phyloP scores from a whole-genome alignment of 306 rosid species.

The Begonia peltatifolia region DNA sequence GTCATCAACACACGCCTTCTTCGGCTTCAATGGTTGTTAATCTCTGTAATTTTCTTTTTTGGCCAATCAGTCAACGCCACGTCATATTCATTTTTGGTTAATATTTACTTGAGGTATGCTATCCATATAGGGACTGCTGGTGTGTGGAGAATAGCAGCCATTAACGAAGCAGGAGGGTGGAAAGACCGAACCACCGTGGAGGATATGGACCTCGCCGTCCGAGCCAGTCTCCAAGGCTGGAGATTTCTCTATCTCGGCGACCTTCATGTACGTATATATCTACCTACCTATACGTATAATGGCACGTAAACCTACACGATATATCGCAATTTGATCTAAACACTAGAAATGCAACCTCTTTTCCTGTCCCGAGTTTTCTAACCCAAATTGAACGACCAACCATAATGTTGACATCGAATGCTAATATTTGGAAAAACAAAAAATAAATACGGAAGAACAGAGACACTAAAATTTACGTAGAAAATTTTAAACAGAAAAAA shows the following conservation, averaged over 20 bases:
- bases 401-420: too few species aligned
- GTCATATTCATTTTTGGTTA: background rate
- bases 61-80: background rate
- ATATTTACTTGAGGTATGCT: background rate
- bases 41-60: background rate
- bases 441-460: too few species aligned
- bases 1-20: slow-evolving; percentile 95
- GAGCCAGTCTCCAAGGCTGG: slow-evolving; percentile 98
- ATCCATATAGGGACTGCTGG: slow-evolving; percentile 79
- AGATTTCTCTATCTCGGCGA: slow-evolving; percentile 92
- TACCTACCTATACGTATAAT: slow-evolving; percentile 8
- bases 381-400: too few species aligned
- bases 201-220: slow-evolving; percentile 98
- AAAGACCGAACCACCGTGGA: slow-evolving; percentile 96
- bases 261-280: slow-evolving; percentile 45
- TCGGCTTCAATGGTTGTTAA: slow-evolving; percentile 78
- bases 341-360: too few species aligned
- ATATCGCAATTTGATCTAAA: too few species aligned
- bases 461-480: too few species aligned
- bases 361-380: too few species aligned
- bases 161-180: slow-evolving; percentile 99
- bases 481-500: too few species aligned
- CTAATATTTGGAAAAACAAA: too few species aligned
- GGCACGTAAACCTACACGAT: too few species aligned
- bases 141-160: slow-evolving; percentile 94